Base-by-base conservation (phyloP, 1,139 yeast genomes). In the Saccharomyces pastorianus region DNA sequence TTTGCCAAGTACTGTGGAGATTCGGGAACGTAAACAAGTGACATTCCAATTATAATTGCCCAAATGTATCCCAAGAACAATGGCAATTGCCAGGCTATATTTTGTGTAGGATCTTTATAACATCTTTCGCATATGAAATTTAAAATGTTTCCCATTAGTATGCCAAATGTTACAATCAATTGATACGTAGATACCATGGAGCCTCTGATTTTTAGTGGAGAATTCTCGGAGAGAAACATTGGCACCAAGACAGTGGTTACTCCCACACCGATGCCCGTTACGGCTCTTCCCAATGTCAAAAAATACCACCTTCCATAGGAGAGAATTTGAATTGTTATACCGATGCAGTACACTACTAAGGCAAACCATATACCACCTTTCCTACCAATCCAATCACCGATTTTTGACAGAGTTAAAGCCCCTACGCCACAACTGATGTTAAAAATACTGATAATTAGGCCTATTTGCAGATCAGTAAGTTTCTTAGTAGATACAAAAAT, bases 361-460 rank as follows among this genome's bases (percentile, higher is more conserved):
- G 84, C 71, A 25, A 73, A 55, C 64, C 73, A 73, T 20, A 84
- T 68, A 20, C 81, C 80, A 14, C 65, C 57, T 64, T 80, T 78
- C 62, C 87, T 73, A 29, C 89, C 89, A 59, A 69, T 66, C 14
- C 68, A 59, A 59, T 83, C 86, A 53, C 82, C 83, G 41, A 73
- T 48, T 61, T 76, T 78, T 29, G 83, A 77, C 23, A 85, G 72
- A n/a, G 79, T 64, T 29, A 86, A 69, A 28, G 91, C 89, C 55
- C 95, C 95, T 55, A 81, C 58, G 48, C 85, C 86, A 64, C 91
- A 85, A 27, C 91, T 90, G 49, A 84, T 72, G 64, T 85, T 84
- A 65, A 86, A 83, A 50, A 83, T 75, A 17, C 91, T 76, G 55
- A 84, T 79, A 26, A 84, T 71, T 47, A 81, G 70, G 46, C 90